Evolutionary conservation across 768 basidiomycete species (phyloP), one percentile per base, ranked within the genome.

Genomic region (Mycena metata): DNA sequence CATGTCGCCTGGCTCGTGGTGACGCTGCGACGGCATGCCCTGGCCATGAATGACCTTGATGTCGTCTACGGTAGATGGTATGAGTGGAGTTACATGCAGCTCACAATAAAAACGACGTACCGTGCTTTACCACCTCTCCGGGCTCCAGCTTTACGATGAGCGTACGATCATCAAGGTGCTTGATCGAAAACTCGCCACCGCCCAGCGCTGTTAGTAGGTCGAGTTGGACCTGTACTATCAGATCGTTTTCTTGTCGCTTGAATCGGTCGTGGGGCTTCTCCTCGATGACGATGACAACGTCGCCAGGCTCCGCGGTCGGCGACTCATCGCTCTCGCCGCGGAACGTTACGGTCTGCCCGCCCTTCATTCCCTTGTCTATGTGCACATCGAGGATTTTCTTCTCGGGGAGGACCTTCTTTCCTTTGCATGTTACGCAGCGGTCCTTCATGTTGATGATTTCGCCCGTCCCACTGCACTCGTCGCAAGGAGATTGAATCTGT

Each of bases 11-110:
- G 91, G 88, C 77, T 99, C 96, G 82, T 99, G 98, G 81, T 99
- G 97, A 68, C 98, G 91, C 79, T 94, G 94, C 57, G 98, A 98
- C 15, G 97, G 98, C 98, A 99, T 99, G 69, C 98, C 98, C 82
- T 99, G 96, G 6, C 93, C 94, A 55, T 88, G 88, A 73, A 99
- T 92, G 71, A 96, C 91, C 82, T 98, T 98, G 76, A 96, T 76
- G 49, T 93, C 91, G 68, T 93, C 97, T 96, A 74, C 51, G 10
- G 67, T 23, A 42, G 47, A 30, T 30, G 39, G 19, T 64, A 56
- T 63, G 66, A 45, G 23, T 72, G 49, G 17, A 70, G 36, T 54
- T 59, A 57, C 51, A 55, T 60, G 49, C 63, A 21, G 36, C 8
- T 63, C 64, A 13, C n/a, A 66, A 67, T 24, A 52, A 66, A 58